phyloP scores from a whole-genome alignment of 2,329 filamentous ascomycete genomes.

The Cordyceps cateniannulata region DNA sequence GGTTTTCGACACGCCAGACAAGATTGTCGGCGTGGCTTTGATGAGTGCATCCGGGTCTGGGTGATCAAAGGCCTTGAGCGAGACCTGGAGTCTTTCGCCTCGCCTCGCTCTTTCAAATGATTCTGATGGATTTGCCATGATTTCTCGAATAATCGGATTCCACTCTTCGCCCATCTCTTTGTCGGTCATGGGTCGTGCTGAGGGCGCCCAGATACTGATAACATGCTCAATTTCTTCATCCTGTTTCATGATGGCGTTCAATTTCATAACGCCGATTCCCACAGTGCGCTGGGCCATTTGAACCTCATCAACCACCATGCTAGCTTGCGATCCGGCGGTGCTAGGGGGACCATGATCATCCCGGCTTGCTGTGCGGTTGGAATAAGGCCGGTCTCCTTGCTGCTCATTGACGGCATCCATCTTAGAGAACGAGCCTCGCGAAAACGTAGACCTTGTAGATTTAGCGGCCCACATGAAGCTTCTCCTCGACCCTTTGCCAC shows the following conservation, averaged over 20 bases:
- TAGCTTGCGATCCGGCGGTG: conserved; percentile 46
- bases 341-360: conserved; percentile 39
- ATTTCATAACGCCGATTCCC: conserved; percentile 69
- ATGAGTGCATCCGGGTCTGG: conserved; percentile 75
- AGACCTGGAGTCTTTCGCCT: conserved; percentile 72
- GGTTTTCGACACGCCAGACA: conserved; percentile 75
- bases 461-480: conserved; percentile 67
- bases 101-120: conserved; percentile 66
- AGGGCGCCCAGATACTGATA: conserved; percentile 69
- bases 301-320: conserved; percentile 17
- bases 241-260: conserved; percentile 69
- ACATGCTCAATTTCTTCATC: conserved; percentile 68
- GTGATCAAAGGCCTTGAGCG: conserved; percentile 70
- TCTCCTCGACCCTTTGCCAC: conserved; percentile 50
- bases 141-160: conserved; percentile 64
- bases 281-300: conserved; percentile 50
- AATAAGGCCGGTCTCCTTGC: conserved; percentile 32
- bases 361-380: conserved; percentile 33
- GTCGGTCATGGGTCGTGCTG: conserved; percentile 46
- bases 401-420: conserved; percentile 54
- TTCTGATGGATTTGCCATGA: conserved; percentile 68
- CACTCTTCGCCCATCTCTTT: conserved; percentile 56
- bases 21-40: conserved; percentile 77
- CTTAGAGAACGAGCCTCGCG: conserved; percentile 42
- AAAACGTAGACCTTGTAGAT: conserved; percentile 46